These are phyloP conservation scores for Elaeis oleifera DNA, from an alignment of 202 grass and related monocot species.

Conservation along the genomic window DNA sequence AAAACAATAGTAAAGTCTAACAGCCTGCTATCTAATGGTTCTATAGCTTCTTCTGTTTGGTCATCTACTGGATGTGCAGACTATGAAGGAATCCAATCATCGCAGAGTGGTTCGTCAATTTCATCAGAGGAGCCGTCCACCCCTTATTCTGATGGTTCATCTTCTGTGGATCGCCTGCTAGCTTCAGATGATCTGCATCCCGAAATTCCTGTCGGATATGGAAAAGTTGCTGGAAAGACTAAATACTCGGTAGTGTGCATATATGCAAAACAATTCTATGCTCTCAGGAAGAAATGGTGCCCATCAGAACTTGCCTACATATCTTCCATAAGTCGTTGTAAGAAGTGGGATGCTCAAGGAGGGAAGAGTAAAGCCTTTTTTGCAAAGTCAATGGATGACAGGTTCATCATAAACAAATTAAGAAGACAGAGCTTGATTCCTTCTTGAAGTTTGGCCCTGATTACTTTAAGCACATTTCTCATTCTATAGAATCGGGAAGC, in stretches of 20 bases:
- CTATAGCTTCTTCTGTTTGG: conserved; percentile 41
- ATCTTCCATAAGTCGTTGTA: conserved; percentile 38
- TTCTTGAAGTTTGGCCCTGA: too few species aligned
- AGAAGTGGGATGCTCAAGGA: too few species aligned
- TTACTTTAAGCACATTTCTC: too few species aligned
- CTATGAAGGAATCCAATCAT: conserved; percentile 31
- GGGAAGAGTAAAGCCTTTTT: too few species aligned
- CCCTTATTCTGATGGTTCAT: conserved; percentile 31
- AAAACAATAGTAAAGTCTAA: conserved; percentile 57
- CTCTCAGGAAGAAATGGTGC: conserved; percentile 80
- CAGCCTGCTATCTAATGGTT: conserved; percentile 53
- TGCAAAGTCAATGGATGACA: too few species aligned
- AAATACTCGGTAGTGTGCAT: conserved; percentile 71
- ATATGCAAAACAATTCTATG: conserved; percentile 58
- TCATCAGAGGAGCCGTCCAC: conserved; percentile 39
- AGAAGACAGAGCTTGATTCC: too few species aligned
- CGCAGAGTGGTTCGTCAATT: conserved; percentile 31
- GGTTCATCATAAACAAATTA: too few species aligned
- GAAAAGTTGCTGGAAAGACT: conserved; percentile 49
- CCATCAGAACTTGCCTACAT: conserved; percentile 86
- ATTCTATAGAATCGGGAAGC: too few species aligned
- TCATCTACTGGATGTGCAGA: conserved; percentile 61
- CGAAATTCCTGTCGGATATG: conserved; percentile 46
- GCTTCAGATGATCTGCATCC: conserved; percentile 49
- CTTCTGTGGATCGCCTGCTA: conserved; percentile 27